A percentile compares a stretch with the other conserved stretches of the same genome.
Conservation (phyloP, 2,329 filamentous ascomycete species). For the Stachybotrys echinatus region DNA sequence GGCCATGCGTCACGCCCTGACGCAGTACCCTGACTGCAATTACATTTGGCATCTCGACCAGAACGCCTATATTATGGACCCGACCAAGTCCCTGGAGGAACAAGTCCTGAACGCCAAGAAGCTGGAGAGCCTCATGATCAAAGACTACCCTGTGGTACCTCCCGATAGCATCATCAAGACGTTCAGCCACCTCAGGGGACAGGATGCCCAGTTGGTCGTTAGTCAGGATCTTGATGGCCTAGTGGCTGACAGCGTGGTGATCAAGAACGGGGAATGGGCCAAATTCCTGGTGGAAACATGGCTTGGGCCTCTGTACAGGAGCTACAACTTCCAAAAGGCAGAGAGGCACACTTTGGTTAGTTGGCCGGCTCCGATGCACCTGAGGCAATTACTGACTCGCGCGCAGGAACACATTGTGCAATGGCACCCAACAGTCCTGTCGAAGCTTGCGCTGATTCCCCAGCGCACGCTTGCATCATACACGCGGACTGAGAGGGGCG, state of each 20-base stretch:
- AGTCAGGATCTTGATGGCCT: constrained; percentile 82
- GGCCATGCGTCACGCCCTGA: constrained; percentile 83
- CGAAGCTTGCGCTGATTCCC: constrained; percentile 83
- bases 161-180: constrained; percentile 97
- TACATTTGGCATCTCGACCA: constrained; percentile 88
- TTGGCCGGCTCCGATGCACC: constrained; percentile 3
- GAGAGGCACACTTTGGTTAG: constrained; percentile 85
- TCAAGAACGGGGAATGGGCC: constrained; percentile 83
- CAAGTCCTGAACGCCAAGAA: constrained; percentile 62
- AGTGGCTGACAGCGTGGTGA: constrained; percentile 68
- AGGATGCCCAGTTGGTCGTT: constrained; percentile 75
- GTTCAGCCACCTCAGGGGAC: constrained; percentile 71
- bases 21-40: constrained; percentile 67
- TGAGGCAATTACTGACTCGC: constrained; percentile 18
- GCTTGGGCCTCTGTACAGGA: constrained; percentile 91
- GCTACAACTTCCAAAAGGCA: constrained; percentile 94
- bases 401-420: constrained; percentile 77
- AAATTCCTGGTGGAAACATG: constrained; percentile 91
- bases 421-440: constrained; percentile 95
- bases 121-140: constrained; percentile 76
- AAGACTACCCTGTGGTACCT: constrained; percentile 80
- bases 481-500: constrained; percentile 48
- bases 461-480: constrained; percentile 83
- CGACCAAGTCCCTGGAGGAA: constrained; percentile 60
- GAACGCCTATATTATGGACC: constrained; percentile 85